These are phyloP conservation scores for Trypanosoma avium DNA, from an alignment of 208 protist genomes.

Conservation along the genomic window DNA sequence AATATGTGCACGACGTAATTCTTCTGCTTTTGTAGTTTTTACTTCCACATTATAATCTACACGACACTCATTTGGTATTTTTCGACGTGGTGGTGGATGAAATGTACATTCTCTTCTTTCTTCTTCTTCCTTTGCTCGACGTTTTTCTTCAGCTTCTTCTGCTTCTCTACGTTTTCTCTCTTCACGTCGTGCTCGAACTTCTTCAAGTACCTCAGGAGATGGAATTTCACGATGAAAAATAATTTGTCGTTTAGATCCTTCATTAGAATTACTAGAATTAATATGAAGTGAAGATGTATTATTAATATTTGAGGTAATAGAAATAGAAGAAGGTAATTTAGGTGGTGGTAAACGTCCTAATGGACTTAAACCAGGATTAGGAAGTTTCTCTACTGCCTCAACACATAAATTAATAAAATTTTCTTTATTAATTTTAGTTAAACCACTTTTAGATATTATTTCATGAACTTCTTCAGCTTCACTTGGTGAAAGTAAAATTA, in stretches of 20 bases:
- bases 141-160: conserved; percentile 34
- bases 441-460: conserved; percentile 41
- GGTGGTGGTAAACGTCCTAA: conserved; percentile 13
- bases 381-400: conserved; percentile 11
- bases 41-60: conserved; percentile 59
- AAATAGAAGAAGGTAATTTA: background rate
- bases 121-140: conserved; percentile 29
- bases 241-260: background rate
- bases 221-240: conserved; percentile 36
- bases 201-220: conserved; percentile 41
- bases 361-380: conserved; percentile 25
- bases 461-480: conserved; percentile 64
- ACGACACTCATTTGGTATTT: conserved; percentile 76
- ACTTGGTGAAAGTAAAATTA: conserved; percentile 51
- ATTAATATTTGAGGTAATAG: background rate
- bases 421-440: conserved; percentile 31
- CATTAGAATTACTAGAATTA: too few species aligned
- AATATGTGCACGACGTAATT: conserved; percentile 52
- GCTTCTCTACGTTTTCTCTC: conserved; percentile 38
- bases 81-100: conserved; percentile 45
- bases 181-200: conserved; percentile 36
- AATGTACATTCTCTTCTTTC: conserved; percentile 45
- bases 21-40: conserved; percentile 49
- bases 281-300: too few species aligned
- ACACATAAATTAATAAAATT: conserved; percentile 47